These are phyloP conservation scores for Achaetomium macrosporum DNA, from an alignment of 2,329 filamentous ascomycete species.

Conservation along the genomic window DNA sequence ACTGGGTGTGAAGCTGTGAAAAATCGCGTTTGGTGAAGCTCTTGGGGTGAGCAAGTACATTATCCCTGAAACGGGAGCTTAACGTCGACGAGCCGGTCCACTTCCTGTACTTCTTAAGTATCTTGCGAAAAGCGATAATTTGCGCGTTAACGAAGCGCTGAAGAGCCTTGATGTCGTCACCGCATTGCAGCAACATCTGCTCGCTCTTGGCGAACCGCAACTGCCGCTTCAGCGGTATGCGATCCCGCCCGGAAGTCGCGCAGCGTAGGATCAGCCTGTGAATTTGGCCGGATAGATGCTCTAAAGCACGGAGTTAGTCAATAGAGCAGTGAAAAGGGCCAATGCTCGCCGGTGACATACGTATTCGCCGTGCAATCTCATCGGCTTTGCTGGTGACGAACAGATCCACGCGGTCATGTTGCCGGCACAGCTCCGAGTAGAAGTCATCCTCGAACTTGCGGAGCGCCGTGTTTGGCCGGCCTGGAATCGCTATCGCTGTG, in stretches of 20 bases:
- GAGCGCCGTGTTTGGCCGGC: slow-evolving; percentile 55
- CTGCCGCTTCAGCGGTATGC: slow-evolving; percentile 41
- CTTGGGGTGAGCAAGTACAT: slow-evolving; percentile 59
- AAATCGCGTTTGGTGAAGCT: slow-evolving; percentile 68
- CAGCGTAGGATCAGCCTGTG: slow-evolving; percentile 43
- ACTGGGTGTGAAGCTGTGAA: slow-evolving; percentile 43
- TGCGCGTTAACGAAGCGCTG: slow-evolving; percentile 70
- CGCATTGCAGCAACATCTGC: slow-evolving; percentile 49
- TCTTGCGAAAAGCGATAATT: slow-evolving; percentile 70
- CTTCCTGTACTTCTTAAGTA: slow-evolving; percentile 82
- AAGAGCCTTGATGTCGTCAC: slow-evolving; percentile 65
- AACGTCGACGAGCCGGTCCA: slow-evolving; percentile 71
- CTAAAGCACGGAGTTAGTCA: slow-evolving; percentile 31
- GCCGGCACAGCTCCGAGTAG: slow-evolving; percentile 62
- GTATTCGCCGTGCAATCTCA: slow-evolving; percentile 65
- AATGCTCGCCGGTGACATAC: slow-evolving; percentile 37
- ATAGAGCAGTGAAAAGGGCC: neutral
- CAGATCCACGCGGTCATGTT: slow-evolving; percentile 71
- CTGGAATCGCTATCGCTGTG: slow-evolving; percentile 67
- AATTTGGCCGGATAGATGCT: slow-evolving; percentile 44
- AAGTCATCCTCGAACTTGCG: slow-evolving; percentile 65
- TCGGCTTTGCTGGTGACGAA: slow-evolving; percentile 77
- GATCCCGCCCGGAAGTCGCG: slow-evolving; percentile 30
- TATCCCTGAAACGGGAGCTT: slow-evolving; percentile 58
- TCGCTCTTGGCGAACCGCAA: slow-evolving; percentile 50